Percentiles rank a stretch among this genome's conserved stretches.
Conservation (phyloP, 148 eudicot genomes). For the Arbutus unedo region DNA sequence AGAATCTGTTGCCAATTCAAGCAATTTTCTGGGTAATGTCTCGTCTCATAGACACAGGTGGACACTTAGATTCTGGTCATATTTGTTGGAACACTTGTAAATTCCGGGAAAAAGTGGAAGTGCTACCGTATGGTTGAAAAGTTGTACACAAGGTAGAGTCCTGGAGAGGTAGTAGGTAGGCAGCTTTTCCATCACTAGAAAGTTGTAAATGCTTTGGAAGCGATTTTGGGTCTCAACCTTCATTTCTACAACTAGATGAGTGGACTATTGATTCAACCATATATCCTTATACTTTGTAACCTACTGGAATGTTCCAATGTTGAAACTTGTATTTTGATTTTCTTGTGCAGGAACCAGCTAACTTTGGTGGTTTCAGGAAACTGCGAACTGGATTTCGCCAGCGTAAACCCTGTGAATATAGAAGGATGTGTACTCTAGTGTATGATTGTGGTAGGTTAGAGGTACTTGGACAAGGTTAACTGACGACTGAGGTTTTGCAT, state of each 20-base stretch:
- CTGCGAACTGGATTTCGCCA: slow-evolving; percentile 10
- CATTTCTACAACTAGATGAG: not conserved
- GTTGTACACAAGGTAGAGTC: not conserved
- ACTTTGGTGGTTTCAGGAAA: not conserved
- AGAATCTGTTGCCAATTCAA: not conserved
- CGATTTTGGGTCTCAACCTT: not conserved
- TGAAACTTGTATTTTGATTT: not conserved
- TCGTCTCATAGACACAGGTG: not conserved
- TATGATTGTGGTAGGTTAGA: slow-evolving; percentile 24
- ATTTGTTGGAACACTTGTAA: not conserved
- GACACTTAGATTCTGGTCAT: not conserved
- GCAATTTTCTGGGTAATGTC: not conserved
- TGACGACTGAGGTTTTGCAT: slow-evolving; percentile 6
- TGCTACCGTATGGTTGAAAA: not conserved
- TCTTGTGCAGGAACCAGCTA: slow-evolving; percentile 19
- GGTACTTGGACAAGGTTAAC: slow-evolving; percentile 20
- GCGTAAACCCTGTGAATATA: slow-evolving; percentile 30
- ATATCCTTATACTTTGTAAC: not conserved
- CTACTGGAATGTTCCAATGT: not conserved
- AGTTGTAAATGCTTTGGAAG: not conserved
- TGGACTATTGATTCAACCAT: not conserved
- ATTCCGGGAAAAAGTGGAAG: not conserved
- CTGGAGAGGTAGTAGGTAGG: not conserved
- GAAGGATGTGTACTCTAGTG: slow-evolving; percentile 19
- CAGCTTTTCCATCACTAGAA: not conserved